Percentiles rank a stretch among this genome's conserved stretches.
Conservation (phyloP, 805 yeast genomes). For the Metschnikowia proteae region DNA sequence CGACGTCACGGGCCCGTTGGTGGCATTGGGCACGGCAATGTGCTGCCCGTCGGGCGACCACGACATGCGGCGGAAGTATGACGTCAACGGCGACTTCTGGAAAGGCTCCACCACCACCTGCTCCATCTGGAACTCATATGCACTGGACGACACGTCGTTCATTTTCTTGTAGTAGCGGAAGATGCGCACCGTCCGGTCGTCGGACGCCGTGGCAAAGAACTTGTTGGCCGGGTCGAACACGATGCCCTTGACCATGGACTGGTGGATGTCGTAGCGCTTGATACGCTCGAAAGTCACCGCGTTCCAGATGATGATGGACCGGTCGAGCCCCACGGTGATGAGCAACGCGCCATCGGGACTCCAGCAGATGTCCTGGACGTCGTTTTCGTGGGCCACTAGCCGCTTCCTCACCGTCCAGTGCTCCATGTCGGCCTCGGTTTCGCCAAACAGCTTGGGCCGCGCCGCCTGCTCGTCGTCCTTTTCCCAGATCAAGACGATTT, state of each 20-base stretch:
- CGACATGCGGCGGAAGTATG: slow-evolving; percentile 81
- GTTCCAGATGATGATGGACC: slow-evolving; percentile 91
- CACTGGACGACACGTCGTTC: slow-evolving; percentile 48
- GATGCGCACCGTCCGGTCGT: slow-evolving; percentile 86
- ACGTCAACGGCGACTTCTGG: slow-evolving; percentile 81
- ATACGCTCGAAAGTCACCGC: slow-evolving; percentile 88
- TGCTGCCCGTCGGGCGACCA: slow-evolving; percentile 92
- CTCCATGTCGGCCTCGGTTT: slow-evolving; percentile 67
- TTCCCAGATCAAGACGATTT: slow-evolving; percentile 89
- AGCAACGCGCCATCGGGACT: slow-evolving; percentile 88
- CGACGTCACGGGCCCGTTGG: slow-evolving; percentile 76
- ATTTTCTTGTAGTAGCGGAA: slow-evolving; percentile 72
- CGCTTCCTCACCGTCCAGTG: slow-evolving; percentile 94
- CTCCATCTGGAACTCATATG: slow-evolving; percentile 82
- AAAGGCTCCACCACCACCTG: slow-evolving; percentile 82
- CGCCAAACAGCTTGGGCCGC: slow-evolving; percentile 64
- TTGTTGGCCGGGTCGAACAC: slow-evolving; percentile 98
- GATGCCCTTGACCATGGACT: slow-evolving; percentile 92
- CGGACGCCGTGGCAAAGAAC: slow-evolving; percentile 95
- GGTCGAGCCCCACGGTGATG: slow-evolving; percentile 91
- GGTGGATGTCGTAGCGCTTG: slow-evolving; percentile 87
- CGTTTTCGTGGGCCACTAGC: slow-evolving; percentile 95
- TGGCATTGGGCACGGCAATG: slow-evolving; percentile 81
- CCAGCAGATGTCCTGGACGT: slow-evolving; percentile 97
- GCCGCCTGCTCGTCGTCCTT: slow-evolving; percentile 64